Conservation (phyloP, 257 asterid species). For the Petunia secreta region DNA sequence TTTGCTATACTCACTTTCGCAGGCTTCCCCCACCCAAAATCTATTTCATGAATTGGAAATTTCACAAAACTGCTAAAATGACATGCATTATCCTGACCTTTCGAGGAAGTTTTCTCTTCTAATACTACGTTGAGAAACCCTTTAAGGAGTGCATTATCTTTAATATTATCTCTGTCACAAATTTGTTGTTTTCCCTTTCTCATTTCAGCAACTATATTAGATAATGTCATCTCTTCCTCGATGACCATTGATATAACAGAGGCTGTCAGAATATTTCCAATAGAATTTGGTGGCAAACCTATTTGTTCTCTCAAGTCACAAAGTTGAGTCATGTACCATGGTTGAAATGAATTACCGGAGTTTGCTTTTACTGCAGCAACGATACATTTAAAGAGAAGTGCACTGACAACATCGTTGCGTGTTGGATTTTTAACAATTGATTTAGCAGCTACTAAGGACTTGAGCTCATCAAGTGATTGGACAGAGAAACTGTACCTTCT, state of each 20-base stretch:
- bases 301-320: neutral
- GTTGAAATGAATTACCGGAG: neutral
- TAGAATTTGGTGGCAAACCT: neutral
- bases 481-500: neutral
- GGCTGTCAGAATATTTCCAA: neutral
- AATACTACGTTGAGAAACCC: too few species aligned
- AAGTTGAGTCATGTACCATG: neutral
- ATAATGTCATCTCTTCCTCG: neutral
- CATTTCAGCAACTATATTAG: neutral
- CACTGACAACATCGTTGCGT: neutral
- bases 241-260: neutral
- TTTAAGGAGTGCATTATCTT: neutral
- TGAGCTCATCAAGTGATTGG: neutral
- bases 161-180: neutral
- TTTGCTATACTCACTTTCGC: too few species aligned
- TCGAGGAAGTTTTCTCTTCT: too few species aligned
- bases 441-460: neutral
- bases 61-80: too few species aligned
- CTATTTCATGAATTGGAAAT: too few species aligned
- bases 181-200: neutral
- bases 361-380: neutral
- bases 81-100: too few species aligned
- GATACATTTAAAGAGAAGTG: slow-evolving; percentile 10
- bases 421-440: neutral
- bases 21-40: too few species aligned